These are phyloP conservation scores for Colletotrichum chrysophilum DNA, from an alignment of 2,329 filamentous ascomycete genomes.

Conservation along the genomic window DNA sequence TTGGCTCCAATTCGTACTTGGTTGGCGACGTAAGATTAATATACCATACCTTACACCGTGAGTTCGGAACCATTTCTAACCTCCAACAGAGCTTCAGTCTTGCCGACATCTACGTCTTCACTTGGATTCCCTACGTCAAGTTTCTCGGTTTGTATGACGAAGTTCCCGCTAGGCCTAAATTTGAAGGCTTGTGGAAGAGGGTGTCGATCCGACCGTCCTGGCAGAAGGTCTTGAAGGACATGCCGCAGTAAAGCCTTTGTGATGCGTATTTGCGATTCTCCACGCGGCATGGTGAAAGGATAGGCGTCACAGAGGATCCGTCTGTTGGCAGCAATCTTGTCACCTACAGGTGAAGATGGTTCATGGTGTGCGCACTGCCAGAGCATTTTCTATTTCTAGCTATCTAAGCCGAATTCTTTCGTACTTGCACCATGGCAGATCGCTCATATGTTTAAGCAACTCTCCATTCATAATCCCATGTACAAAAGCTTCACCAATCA, in stretches of 20 bases:
- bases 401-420: neutral
- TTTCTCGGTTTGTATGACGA: neutral
- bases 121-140: neutral
- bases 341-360: too few relatives aligned
- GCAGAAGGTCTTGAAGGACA: neutral
- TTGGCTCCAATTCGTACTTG: neutral
- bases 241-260: neutral
- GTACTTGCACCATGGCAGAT: neutral
- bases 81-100: neutral
- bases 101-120: neutral
- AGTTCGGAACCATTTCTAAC: neutral
- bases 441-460: neutral
- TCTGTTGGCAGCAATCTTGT: neutral
- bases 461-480: neutral
- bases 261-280: too few relatives aligned
- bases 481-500: neutral
- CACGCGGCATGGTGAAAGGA: accelerated
- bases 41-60: neutral
- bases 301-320: accelerated
- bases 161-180: neutral
- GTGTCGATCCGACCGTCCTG: neutral
- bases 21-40: neutral
- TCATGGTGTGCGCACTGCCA: too few relatives aligned
- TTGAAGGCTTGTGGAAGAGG: neutral
- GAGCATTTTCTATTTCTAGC: neutral